Conservation (phyloP, 75 land plant genomes). For the Ceratopteris richardii region DNA sequence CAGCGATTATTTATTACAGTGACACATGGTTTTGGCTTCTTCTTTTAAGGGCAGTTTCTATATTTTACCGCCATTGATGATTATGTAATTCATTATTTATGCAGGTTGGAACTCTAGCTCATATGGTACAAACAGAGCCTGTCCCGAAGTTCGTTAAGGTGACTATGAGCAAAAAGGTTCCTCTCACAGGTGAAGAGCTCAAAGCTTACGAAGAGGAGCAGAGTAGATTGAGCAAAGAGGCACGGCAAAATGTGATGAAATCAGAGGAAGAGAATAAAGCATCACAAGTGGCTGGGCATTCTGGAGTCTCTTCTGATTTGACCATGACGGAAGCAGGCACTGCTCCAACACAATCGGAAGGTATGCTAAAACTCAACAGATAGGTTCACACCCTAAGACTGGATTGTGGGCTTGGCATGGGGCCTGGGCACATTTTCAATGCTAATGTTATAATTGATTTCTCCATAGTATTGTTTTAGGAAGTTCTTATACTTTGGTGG, state of each 20-base stretch:
- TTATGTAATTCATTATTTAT: too few species aligned
- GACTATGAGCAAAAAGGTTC: slow-evolving; percentile 70
- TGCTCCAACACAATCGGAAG: slow-evolving; percentile 26
- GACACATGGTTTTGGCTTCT: too few species aligned
- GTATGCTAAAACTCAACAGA: too few species aligned
- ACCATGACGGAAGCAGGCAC: slow-evolving; percentile 42
- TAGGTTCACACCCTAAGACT: too few species aligned
- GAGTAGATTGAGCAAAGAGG: slow-evolving; percentile 49
- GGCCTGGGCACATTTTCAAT: too few species aligned
- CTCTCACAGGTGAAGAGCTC: slow-evolving; percentile 80
- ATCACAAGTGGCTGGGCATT: slow-evolving; percentile 19
- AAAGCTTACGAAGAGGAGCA: slow-evolving; percentile 88
- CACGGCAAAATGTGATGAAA: slow-evolving; percentile 49
- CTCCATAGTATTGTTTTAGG: too few species aligned
- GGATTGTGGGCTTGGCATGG: too few species aligned
- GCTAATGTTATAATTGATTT: too few species aligned
- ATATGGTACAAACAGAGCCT: slow-evolving; percentile 87
- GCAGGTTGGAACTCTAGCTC: slow-evolving; percentile 84
- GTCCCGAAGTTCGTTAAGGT: slow-evolving; percentile 94
- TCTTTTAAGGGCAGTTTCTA: too few species aligned
- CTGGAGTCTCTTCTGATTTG: slow-evolving; percentile 19
- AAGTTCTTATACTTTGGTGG: too few species aligned
- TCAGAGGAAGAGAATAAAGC: slow-evolving; percentile 44
- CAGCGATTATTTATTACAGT: too few species aligned
- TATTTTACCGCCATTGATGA: too few species aligned